Conservation (phyloP, 805 yeast genomes). For the Candida broadrunensis region DNA sequence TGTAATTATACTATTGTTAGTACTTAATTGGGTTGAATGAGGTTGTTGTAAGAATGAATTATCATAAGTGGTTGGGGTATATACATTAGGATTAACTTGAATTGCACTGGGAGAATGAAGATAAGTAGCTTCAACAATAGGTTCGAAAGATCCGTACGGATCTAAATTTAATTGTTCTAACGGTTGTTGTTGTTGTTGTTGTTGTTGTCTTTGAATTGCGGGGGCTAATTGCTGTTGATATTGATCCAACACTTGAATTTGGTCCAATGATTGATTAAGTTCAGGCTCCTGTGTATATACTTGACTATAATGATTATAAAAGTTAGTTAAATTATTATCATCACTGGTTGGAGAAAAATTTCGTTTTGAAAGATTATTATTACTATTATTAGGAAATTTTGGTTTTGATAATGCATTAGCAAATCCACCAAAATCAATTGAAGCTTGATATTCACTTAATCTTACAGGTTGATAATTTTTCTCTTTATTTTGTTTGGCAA, state of each 20-base stretch:
- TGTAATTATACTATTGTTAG: constrained; percentile 1
- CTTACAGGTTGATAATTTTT: constrained; percentile 27
- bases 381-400: too few species aligned
- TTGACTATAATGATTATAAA: constrained; percentile 12
- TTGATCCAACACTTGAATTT: constrained; percentile 1
- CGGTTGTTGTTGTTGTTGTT: background rate
- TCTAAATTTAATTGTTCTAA: background rate
- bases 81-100: background rate
- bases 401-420: constrained; percentile 20
- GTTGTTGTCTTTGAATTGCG: background rate
- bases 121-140: background rate
- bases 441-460: constrained; percentile 34
- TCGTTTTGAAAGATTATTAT: constrained; percentile 2
- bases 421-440: constrained; percentile 38
- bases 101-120: background rate
- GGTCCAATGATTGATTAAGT: background rate
- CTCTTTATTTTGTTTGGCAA: constrained; percentile 20
- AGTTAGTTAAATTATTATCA: constrained; percentile 3
- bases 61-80: background rate
- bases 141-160: background rate
- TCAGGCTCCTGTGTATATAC: constrained; percentile 6
- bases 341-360: constrained; percentile 12
- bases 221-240: background rate
- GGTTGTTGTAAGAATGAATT: background rate
- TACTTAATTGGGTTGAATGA: background rate